These are phyloP conservation scores for Fallopia convolvulus DNA, from an alignment of 148 eudicot genomes.

Conservation along the genomic window DNA sequence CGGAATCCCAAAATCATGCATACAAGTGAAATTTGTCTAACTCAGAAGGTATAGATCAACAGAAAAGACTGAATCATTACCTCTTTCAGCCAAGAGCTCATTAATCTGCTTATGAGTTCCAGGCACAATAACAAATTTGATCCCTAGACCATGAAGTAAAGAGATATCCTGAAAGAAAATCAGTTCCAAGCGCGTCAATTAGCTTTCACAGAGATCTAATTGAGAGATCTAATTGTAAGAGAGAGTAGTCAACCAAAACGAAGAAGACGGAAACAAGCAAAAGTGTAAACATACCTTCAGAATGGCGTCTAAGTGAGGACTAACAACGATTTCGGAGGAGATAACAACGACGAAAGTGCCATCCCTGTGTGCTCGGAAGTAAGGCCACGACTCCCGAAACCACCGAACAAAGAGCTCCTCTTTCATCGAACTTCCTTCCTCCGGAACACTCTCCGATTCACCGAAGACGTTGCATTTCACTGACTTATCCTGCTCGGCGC, in stretches of 20 bases:
- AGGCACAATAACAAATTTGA: slow-evolving; percentile 85
- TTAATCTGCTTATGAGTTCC: slow-evolving; percentile 89
- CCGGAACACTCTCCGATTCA: slow-evolving; percentile 31
- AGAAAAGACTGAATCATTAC: slow-evolving; percentile 25
- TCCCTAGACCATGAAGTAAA: slow-evolving; percentile 81
- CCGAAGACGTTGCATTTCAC: slow-evolving; percentile 26
- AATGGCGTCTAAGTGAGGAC: slow-evolving; percentile 50
- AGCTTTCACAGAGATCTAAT: background rate
- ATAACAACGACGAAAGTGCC: slow-evolving; percentile 68
- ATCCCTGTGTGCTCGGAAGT: slow-evolving; percentile 75
- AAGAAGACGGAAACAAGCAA: background rate
- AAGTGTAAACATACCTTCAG: slow-evolving; percentile 45
- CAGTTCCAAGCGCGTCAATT: background rate
- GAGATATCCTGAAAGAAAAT: slow-evolving; percentile 66
- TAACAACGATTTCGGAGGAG: slow-evolving; percentile 69
- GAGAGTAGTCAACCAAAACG: background rate
- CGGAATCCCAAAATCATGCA: background rate
- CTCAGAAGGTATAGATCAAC: background rate
- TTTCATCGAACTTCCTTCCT: slow-evolving; percentile 23
- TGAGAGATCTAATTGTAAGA: background rate
- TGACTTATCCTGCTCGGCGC: slow-evolving; percentile 6
- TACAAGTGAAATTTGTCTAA: background rate
- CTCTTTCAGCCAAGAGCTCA: slow-evolving; percentile 71
- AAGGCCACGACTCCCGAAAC: slow-evolving; percentile 87
- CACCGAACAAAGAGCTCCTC: slow-evolving; percentile 60